A percentile compares a stretch with the other conserved stretches of the same genome.
Evolutionary conservation across 768 basidiomycete genomes (phyloP).

Genomic region (Cubamyces lactineus): DNA sequence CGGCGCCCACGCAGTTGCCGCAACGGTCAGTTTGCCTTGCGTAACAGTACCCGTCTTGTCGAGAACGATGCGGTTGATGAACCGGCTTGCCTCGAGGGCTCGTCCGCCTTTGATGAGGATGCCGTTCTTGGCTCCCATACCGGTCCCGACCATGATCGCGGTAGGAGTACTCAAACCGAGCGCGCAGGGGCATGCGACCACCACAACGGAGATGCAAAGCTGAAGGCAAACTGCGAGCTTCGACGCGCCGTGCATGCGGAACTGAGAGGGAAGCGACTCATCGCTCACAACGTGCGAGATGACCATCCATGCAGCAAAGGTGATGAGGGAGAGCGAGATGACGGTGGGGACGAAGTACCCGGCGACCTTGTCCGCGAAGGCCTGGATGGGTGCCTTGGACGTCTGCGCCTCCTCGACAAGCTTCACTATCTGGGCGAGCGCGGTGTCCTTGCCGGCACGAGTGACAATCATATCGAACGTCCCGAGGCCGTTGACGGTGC

Average conservation of each 20-base stretch:
- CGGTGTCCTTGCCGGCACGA: slow-evolving; percentile 94
- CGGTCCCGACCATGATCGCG: slow-evolving; percentile 99
- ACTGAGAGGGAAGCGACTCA: slow-evolving; percentile 76
- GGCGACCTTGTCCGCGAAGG: slow-evolving; percentile 92
- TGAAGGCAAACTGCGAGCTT: slow-evolving; percentile 91
- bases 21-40: slow-evolving; percentile 87
- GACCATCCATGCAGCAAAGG: slow-evolving; percentile 84
- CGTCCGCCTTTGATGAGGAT: slow-evolving; percentile 98
- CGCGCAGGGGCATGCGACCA: slow-evolving; percentile 98
- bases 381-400: slow-evolving; percentile 96
- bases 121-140: slow-evolving; percentile 94
- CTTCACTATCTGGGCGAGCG: slow-evolving; percentile 93
- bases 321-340: slow-evolving; percentile 77
- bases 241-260: slow-evolving; percentile 80
- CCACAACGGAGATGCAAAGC: slow-evolving; percentile 96
- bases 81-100: slow-evolving; percentile 88
- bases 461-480: slow-evolving; percentile 96
- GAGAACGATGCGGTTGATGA: slow-evolving; percentile 79
- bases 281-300: slow-evolving; percentile 62
- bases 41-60: slow-evolving; percentile 99
- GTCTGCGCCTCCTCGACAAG: slow-evolving; percentile 99
- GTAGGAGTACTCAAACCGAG: slow-evolving; percentile 96
- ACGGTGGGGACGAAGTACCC: slow-evolving; percentile 96
- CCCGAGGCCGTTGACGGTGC: slow-evolving; percentile 96
- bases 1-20: slow-evolving; percentile 75